Evolutionary conservation across 805 yeast species (phyloP), one percentile per base, ranked within the genome.

Genomic region (Metschnikowia dekortorum): DNA sequence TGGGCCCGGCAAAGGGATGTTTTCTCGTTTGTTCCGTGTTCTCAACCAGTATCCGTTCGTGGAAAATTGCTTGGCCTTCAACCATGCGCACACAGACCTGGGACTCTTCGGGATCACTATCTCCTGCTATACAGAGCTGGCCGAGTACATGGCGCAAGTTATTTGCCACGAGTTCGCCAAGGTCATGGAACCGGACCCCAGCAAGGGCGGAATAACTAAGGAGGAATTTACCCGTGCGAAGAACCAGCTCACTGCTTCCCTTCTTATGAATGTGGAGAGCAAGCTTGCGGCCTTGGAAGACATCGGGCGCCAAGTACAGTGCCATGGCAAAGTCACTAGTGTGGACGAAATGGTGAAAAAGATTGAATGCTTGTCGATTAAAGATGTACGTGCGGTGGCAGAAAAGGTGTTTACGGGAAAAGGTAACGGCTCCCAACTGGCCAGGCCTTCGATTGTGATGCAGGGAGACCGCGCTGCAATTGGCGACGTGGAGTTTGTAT

Each of bases 1-100:
- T 57, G 99, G 99, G 0, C 99, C 99, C 14, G 99, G 99, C 48
- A 94, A 94, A 68, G 99, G 99, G 4, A 91, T 94, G 98, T 94
- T 90, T 66, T 89, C 97, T 4, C 79, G 98, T 52, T 80, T 95
- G 26, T 94, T 90, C 72, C 82, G 90, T 59, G 96, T 94, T 2
- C 75, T 94, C 64, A 92, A 92, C 69, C 94, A 86, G 65, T 88
- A 87, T 64, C 96, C 95, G 37, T 91, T 86, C 65, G 83, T 94
- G 46, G 99, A 94, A 63, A 85, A 87, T 61, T 89, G 96, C 66
- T 75, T 83, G 60, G 81, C 95, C 7, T 90, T 91, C 71, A 89
- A 90, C 67, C 96, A 90, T 67, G 83, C 96, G 22, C 92, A 89
- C 71, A 79, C 88, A 1, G 96, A 90, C 62, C 84, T 91, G 14